Evolutionary conservation across 2,329 filamentous ascomycete genomes (phyloP).

Genomic region (Pseudogymnoascus sp.): DNA sequence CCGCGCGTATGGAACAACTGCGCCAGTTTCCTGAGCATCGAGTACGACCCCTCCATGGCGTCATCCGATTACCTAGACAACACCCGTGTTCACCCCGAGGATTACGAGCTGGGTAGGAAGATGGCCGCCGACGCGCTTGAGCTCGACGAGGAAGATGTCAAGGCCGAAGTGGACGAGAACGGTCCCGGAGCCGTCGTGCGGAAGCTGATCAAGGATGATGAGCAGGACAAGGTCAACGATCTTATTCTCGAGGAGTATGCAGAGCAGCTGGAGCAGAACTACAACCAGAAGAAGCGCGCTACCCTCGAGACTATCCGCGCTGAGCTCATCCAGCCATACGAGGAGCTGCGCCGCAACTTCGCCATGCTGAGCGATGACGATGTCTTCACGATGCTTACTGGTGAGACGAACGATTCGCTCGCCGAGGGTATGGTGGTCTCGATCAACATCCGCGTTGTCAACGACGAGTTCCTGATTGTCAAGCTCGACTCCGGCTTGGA

Average conservation of each 20-base stretch:
- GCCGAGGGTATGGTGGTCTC: conserved; percentile 88
- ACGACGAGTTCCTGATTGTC: conserved; percentile 86
- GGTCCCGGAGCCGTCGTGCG: conserved; percentile 85
- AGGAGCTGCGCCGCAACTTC: conserved; percentile 83
- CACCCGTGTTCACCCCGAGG: conserved; percentile 94
- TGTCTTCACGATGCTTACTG: conserved; percentile 93
- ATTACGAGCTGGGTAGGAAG: conserved; percentile 95
- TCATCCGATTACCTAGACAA: conserved; percentile 90
- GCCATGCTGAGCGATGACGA: conserved; percentile 62
- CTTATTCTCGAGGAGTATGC: conserved; percentile 95
- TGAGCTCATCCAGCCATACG: conserved; percentile 85
- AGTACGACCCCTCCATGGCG: conserved; percentile 74
- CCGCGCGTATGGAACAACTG: conserved; percentile 94
- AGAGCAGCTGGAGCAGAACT: conserved; percentile 85
- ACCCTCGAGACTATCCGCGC: conserved; percentile 94
- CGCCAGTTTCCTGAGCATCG: conserved; percentile 87
- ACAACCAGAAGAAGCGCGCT: conserved; percentile 88
- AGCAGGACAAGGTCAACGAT: conserved; percentile 92
- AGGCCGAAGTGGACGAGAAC: conserved; percentile 84
- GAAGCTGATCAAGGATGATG: conserved; percentile 89
- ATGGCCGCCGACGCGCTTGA: conserved; percentile 97
- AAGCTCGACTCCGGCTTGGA: conserved; percentile 93
- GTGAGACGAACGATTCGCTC: conserved; percentile 78
- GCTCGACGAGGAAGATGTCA: conserved; percentile 95
- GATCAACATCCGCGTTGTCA: conserved; percentile 78